phyloP scores from a whole-genome alignment of 257 asterid species.

The Marsdenia floribunda region DNA sequence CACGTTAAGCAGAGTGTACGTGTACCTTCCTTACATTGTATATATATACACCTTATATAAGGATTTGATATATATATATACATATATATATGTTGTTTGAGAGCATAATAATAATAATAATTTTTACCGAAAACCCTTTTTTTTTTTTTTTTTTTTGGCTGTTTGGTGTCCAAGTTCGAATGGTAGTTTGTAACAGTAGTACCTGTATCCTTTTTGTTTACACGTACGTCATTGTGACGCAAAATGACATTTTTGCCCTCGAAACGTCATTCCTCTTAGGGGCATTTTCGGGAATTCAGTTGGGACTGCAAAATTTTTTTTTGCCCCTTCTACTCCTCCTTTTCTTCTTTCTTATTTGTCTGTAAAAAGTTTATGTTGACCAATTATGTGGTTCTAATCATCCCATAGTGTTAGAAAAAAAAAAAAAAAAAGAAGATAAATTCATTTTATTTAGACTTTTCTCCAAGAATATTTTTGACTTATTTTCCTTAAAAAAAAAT shows the following conservation, averaged over 20 bases:
- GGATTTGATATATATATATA: too few species aligned
- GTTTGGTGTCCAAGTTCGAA: neutral
- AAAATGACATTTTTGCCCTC: neutral
- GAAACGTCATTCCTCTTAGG: neutral
- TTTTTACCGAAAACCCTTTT: neutral
- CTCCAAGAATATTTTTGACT: neutral
- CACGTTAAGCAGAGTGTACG: conserved; percentile 8
- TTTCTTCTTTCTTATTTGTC: neutral
- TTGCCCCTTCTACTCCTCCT: neutral
- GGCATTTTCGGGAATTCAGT: neutral
- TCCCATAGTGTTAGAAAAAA: neutral
- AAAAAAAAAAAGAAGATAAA: too few species aligned
- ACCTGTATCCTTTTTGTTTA: neutral
- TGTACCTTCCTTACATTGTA: conserved; percentile 19
- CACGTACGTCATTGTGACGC: neutral
- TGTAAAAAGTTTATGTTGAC: neutral
- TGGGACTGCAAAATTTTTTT: neutral
- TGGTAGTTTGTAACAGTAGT: neutral
- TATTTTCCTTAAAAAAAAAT: neutral
- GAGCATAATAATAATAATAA: too few species aligned
- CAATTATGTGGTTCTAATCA: neutral
- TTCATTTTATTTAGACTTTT: neutral
- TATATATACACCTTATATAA: too few species aligned
- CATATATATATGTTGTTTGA: too few species aligned
- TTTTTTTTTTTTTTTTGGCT: too few species aligned